Base-by-base conservation (phyloP, 495 filamentous ascomycete species). In the Neurospora sp. region DNA sequence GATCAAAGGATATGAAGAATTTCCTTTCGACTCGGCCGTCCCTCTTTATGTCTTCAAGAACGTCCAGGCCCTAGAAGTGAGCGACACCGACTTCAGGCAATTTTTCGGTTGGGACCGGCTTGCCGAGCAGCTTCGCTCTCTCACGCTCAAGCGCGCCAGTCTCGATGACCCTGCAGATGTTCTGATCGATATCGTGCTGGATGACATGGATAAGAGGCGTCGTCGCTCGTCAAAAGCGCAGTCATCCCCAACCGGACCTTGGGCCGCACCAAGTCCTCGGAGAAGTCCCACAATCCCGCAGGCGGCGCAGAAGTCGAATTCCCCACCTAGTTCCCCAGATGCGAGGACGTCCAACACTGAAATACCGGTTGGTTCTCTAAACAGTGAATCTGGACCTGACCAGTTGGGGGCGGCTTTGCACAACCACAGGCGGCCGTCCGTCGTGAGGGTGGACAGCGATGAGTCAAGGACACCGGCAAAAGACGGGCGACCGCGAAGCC, bases 1-100 rank as follows among this genome's bases (percentile, higher is more conserved):
- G 77, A 97, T 99, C 75, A 88, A 90, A 73, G 95, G 94, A 39
- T 98, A 94, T 79, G 96, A 99, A 81, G 96, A 98, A 78, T 99
- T 99, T 78, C 96, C 96, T 4, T 97, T 99, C 81, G 96, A 99
- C 79, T 96, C 93, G 46, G 96, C 96, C n/a, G 96, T 99, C 37
- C 96, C 96, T 20, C 84, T 98, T 12, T 90, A 94, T 80, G 91
- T 92, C 37, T 98, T 99, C 87, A 98, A 99, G 85, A 99, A 98
- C 77, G 82, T 98, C 69, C 94, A 93, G 81, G 90, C 92, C 11
- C 85, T 99, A 76, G 96, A 98, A 82, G 93, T 99, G 59, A 93
- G 90, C 82, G 94, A 97, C 80, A 90, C 98, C 79, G 96, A 98
- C 82, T 97, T 96, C 79, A 90, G 96, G 75, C 94, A 97, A 75